Conservation (phyloP, 352 stramenopile genomes). For the Achlya hypogyna region DNA sequence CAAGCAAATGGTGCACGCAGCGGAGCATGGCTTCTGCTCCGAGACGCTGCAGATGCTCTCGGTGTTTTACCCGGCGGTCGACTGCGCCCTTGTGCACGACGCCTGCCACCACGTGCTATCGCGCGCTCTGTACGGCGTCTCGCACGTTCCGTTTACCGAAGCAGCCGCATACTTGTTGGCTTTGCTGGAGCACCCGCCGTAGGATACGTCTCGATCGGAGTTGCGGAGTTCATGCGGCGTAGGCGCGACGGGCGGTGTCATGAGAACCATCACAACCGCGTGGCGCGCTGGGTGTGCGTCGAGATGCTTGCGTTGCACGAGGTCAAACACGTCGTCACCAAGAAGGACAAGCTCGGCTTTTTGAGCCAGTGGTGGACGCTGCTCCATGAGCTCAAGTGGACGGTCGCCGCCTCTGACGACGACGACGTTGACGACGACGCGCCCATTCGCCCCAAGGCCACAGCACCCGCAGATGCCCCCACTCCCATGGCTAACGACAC, state of each 20-base stretch:
- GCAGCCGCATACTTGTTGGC: slow-evolving; percentile 12
- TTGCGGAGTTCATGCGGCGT: background rate
- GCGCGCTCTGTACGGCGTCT: slow-evolving; percentile 3
- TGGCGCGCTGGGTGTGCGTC: slow-evolving; percentile 3
- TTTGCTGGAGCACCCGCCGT: slow-evolving; percentile 6
- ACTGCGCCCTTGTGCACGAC: slow-evolving; percentile 2
- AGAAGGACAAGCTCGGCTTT: slow-evolving; percentile 8
- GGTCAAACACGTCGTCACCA: background rate
- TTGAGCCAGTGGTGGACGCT: slow-evolving; percentile 11
- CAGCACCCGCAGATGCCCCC: background rate
- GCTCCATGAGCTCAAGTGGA: slow-evolving; percentile 14
- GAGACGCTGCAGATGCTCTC: slow-evolving; percentile 48
- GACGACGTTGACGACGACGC: background rate
- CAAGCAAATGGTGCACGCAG: slow-evolving; percentile 12
- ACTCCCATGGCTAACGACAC: background rate
- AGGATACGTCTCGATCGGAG: background rate
- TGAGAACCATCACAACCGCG: background rate
- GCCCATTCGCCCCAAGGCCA: background rate
- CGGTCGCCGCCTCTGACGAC: background rate
- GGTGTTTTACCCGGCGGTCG: slow-evolving; percentile 52
- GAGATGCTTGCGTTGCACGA: slow-evolving; percentile 13
- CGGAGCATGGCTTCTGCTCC: slow-evolving; percentile 18
- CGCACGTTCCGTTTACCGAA: slow-evolving; percentile 8
- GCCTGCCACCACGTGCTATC: slow-evolving; percentile 1
- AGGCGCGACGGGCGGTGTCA: background rate